Evolutionary conservation across 73 alveolate species (phyloP), one percentile per base, ranked within the genome.

Genomic region (Paramecium primaurelia): DNA sequence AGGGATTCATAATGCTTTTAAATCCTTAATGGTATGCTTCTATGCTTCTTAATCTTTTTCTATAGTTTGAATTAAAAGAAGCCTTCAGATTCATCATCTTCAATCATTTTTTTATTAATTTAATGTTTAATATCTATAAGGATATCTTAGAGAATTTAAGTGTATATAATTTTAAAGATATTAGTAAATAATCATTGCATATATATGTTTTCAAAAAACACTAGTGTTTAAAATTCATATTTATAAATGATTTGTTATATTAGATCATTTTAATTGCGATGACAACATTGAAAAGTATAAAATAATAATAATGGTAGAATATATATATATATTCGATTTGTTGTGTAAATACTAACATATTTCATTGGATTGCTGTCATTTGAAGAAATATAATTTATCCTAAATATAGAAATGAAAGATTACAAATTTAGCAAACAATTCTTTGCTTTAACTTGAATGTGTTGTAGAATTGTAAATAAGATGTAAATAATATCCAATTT

Each of bases 351-450:
- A 38, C 37, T 75, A 75, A 75, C 12, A 75, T 75, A 75, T 18
- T 75, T 54, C 60, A 38, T 75, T 36, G 38, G 38, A 38, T 38
- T 18, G 38, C 60, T 38, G 6, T 80, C 91, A 80, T 47, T 80
- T 80, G 91, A 80, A 80, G 75, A 32, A 80, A 80, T 80, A 80
- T 25, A 45, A 42, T 80, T 80, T 80, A 80, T 80, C 91, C 91
- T 80, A 80, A 80, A 80, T 4, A 32, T 32, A 80, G 7, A 45
- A 3, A 10, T 32, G 16, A 80, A 80, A 45, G 40, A 32, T 26
- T 80, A 80, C 91, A 80, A 80, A 80, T 80, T 80, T 44, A 25
- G 71, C 45, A 49, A 80, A 80, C 22, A 80, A 32, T 45, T 80
- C 77, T 25, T 80, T 49, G 30, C 91, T 49, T 47, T 80, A 22